These are phyloP conservation scores for Pyrenophora seminiperda DNA, from an alignment of 2,329 filamentous ascomycete genomes.

Conservation along the genomic window DNA sequence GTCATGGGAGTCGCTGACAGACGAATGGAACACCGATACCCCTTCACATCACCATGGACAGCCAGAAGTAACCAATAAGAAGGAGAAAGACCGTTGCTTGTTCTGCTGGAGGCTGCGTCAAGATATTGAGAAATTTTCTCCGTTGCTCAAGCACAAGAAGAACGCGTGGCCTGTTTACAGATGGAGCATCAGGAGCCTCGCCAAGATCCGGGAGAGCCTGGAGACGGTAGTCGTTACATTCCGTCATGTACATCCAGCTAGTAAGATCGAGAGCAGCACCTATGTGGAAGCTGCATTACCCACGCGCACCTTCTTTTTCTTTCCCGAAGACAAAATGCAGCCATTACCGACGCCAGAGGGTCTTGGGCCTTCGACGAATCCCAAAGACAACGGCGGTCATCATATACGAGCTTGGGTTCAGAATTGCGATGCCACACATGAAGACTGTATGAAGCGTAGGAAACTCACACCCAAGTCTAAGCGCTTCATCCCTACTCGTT, in stretches of 20 bases:
- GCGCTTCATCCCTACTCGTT: slow-evolving; percentile 27
- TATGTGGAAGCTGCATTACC: slow-evolving; percentile 1
- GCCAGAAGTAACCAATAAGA: not conserved
- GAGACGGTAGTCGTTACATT: slow-evolving; percentile 2
- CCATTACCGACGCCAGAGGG: slow-evolving; percentile 10
- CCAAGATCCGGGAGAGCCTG: slow-evolving; percentile 19
- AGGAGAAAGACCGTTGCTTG: slow-evolving; percentile 12
- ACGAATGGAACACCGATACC: not conserved
- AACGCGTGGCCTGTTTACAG: slow-evolving; percentile 19
- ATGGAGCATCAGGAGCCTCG: slow-evolving; percentile 27
- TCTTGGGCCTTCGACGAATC: slow-evolving; percentile 15
- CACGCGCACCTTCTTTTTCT: slow-evolving; percentile 25
- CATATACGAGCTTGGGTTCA: slow-evolving; percentile 24
- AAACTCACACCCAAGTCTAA: slow-evolving; percentile 4
- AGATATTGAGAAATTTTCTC: slow-evolving; percentile 17
- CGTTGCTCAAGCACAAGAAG: slow-evolving; percentile 10
- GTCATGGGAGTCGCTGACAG: not conserved
- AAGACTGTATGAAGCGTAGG: slow-evolving; percentile 22
- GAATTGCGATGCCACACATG: slow-evolving; percentile 23
- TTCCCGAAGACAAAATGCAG: slow-evolving; percentile 22
- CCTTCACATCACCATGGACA: not conserved
- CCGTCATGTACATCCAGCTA: not conserved
- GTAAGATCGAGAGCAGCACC: too few relatives aligned
- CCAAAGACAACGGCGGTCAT: slow-evolving; percentile 1
- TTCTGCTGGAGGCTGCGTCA: slow-evolving; percentile 21